phyloP scores from a whole-genome alignment of 2,329 filamentous ascomycete species.

The Microdochium trichocladiopsis region DNA sequence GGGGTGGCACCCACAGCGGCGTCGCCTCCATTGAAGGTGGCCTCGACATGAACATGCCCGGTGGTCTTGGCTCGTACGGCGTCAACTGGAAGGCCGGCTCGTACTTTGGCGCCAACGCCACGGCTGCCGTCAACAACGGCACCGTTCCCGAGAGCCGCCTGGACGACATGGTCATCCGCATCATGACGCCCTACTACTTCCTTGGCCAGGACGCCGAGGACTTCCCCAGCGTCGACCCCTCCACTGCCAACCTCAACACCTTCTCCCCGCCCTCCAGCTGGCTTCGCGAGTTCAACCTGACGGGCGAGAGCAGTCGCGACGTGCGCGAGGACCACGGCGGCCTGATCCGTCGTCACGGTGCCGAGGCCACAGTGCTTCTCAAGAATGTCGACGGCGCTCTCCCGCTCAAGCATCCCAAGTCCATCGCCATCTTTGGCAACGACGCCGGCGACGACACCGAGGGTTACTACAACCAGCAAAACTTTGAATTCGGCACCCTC shows the following conservation, averaged over 20 bases:
- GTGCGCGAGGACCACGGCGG: slow-evolving; percentile 47
- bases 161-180: slow-evolving; percentile 43
- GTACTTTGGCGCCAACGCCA: slow-evolving; percentile 38
- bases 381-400: slow-evolving; percentile 61
- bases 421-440: slow-evolving; percentile 48
- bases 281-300: slow-evolving; percentile 30
- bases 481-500: slow-evolving; percentile 53
- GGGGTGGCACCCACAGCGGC: slow-evolving; percentile 32
- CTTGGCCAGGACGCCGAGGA: slow-evolving; percentile 36
- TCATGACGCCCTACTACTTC: slow-evolving; percentile 44
- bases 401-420: slow-evolving; percentile 50
- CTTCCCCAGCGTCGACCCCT: slow-evolving; percentile 35
- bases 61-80: slow-evolving; percentile 25
- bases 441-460: slow-evolving; percentile 60
- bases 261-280: slow-evolving; percentile 42
- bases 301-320: slow-evolving; percentile 43
- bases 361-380: slow-evolving; percentile 57
- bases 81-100: slow-evolving; percentile 21
- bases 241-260: slow-evolving; percentile 38
- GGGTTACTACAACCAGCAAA: slow-evolving; percentile 57
- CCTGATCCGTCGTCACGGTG: slow-evolving; percentile 47
- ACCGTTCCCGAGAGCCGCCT: slow-evolving; percentile 30
- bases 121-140: slow-evolving; percentile 38
- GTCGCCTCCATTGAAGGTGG: slow-evolving; percentile 35
- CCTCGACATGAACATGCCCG: slow-evolving; percentile 46